Evolutionary conservation across 2,329 filamentous ascomycete genomes (phyloP).

Genomic region (Drechslerella coelobrocha): DNA sequence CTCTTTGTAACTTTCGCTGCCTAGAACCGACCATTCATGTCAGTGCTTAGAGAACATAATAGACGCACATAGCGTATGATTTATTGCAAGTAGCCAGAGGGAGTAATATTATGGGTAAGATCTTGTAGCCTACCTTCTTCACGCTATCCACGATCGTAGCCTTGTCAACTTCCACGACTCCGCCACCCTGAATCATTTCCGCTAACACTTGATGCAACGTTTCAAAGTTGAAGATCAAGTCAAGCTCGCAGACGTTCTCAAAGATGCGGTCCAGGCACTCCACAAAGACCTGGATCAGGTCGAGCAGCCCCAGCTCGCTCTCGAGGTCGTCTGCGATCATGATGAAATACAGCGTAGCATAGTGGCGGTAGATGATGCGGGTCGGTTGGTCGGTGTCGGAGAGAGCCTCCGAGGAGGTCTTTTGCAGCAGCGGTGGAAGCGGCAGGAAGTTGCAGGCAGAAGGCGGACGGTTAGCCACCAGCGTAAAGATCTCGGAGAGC

Average conservation of each 20-base stretch:
- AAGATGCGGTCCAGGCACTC: conserved; percentile 93
- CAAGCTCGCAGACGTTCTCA: conserved; percentile 97
- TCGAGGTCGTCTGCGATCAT: conserved; percentile 96
- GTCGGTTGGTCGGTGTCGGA: conserved; percentile 77
- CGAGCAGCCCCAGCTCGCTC: conserved; percentile 90
- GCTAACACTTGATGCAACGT: conserved; percentile 87
- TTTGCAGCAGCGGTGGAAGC: conserved; percentile 70
- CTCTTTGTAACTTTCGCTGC: conserved; percentile 51
- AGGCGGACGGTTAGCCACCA: conserved; percentile 88
- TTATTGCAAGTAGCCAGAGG: not conserved
- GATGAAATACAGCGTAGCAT: conserved; percentile 98
- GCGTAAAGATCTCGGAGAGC: conserved; percentile 94
- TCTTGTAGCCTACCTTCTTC: conserved; percentile 72
- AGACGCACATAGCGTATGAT: not conserved
- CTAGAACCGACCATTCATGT: conserved; percentile 1
- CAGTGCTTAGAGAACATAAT: not conserved
- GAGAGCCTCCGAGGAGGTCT: conserved; percentile 68
- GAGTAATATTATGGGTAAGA: not conserved
- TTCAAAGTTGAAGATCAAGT: conserved; percentile 99
- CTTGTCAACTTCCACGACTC: conserved; percentile 74
- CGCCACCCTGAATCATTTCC: conserved; percentile 94
- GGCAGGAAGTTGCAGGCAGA: conserved; percentile 98
- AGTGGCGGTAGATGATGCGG: conserved; percentile 96
- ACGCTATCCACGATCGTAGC: conserved; percentile 89
- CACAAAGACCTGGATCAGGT: conserved; percentile 97